These are phyloP conservation scores for Phallus indusiatus DNA, from an alignment of 768 basidiomycete species.

Conservation along the genomic window DNA sequence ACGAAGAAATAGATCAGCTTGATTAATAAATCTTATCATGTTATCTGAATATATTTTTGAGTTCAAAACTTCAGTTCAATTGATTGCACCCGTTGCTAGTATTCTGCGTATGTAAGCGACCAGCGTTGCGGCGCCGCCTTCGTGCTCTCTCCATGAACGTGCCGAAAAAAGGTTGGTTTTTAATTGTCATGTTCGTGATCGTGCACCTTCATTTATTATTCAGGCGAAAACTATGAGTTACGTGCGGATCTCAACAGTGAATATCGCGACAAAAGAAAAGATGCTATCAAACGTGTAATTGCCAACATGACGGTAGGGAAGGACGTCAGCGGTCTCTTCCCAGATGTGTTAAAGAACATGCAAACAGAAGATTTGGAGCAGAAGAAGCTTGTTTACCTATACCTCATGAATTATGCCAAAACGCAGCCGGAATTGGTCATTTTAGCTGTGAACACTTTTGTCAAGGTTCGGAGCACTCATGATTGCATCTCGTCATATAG, in stretches of 20 bases:
- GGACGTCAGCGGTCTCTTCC: conserved; percentile 93
- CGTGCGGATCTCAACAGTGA: conserved; percentile 95
- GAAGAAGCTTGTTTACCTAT: conserved; percentile 99
- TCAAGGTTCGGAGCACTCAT: conserved; percentile 33
- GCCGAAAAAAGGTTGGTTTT: conserved; percentile 17
- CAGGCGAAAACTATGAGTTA: conserved; percentile 97
- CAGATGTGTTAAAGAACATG: conserved; percentile 99
- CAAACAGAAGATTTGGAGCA: conserved; percentile 99
- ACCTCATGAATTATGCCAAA: conserved; percentile 99
- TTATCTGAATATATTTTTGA: too few species aligned
- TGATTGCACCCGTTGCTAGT: too few species aligned
- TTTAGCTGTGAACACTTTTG: conserved; percentile 97
- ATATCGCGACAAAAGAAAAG: conserved; percentile 90
- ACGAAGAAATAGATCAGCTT: conserved; percentile 44
- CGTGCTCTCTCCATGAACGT: conserved; percentile 10
- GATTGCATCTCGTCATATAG: neutral
- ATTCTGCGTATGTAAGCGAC: neutral
- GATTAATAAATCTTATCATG: conserved; percentile 14
- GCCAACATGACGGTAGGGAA: conserved; percentile 99
- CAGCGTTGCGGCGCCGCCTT: neutral
- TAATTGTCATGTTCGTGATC: too few species aligned
- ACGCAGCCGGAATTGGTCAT: conserved; percentile 99
- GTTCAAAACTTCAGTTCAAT: too few species aligned
- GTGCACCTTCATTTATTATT: conserved; percentile 21
- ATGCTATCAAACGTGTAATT: conserved; percentile 96